Conservation (phyloP, 306 rosid genomes). For the Quercus cerris region DNA sequence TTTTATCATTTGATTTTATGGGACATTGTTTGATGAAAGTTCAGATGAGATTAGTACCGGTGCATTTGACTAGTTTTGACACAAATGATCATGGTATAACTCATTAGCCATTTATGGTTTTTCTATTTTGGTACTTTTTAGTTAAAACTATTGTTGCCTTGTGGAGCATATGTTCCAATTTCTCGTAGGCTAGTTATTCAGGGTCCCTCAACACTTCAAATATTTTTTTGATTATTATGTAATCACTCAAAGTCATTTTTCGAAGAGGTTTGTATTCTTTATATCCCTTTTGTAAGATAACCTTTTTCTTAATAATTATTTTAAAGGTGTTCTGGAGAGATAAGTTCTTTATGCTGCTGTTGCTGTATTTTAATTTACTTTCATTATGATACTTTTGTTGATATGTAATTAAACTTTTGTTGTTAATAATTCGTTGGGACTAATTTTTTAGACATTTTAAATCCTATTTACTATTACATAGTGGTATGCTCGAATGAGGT, state of each 20-base stretch:
- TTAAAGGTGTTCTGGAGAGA: not conserved
- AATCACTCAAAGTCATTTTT: constrained; percentile 31
- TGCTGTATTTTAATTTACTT: no score
- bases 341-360: no score
- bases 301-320: not conserved
- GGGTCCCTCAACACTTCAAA: constrained; percentile 38
- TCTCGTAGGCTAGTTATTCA: constrained; percentile 32
- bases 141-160: constrained; percentile 1
- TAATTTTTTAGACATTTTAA: no score
- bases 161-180: constrained; percentile 25
- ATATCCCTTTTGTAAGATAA: not conserved
- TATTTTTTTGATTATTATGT: constrained; percentile 45
- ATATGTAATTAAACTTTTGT: no score
- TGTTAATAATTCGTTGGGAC: no score
- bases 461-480: no score
- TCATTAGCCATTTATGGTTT: constrained; percentile 1
- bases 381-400: no score
- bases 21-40: constrained; percentile 45
- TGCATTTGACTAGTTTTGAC: constrained; percentile 1
- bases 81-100: not conserved
- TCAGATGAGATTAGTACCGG: constrained; percentile 46
- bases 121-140: constrained; percentile 14
- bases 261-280: constrained; percentile 39
- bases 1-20: constrained; percentile 47
- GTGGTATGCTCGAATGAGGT: no score